Base-by-base conservation (phyloP, 495 filamentous ascomycete species). In the Penicillium lividum region DNA sequence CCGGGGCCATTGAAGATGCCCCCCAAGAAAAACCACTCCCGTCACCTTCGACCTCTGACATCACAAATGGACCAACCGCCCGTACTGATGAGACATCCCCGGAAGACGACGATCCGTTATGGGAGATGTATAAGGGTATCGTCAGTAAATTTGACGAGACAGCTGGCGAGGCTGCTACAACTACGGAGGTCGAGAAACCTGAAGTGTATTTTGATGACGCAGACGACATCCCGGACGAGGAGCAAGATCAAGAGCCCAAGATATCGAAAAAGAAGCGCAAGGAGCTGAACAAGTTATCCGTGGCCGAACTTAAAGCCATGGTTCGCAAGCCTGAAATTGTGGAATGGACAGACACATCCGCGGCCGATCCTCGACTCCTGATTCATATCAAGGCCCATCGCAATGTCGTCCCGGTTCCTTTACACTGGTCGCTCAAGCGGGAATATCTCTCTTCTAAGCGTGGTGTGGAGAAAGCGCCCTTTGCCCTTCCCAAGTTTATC, bases 321-420 rank as follows among this genome's bases (percentile, higher is more conserved):
- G 94, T 97, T 46, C 81, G 82, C 63, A 94, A 92, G 63, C 94
- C 94, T 8, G 94, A 98, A 70, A 86, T 93, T 0, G 94, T 98
- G 3, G 94, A 98, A 65, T 97, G 93, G 94, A 95, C 93, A 44
- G 94, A 98, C 68, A 89, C 90, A 18, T 94, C 90, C n/a, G 91
- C 93, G 3, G 82, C 88, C 42, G 94, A 98, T 69, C 94, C 94
- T 25, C 86, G 88, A 44, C 80, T 98, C 49, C 83, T 98, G 7
- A 89, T 98, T 25, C 90, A 94, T 61, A 90, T 98, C 76, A 98
- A 98, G 72, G 88, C 90, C 5, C 89, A 95, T 74, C 86, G 93
- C 47, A 98, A 98, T 73, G 91, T 96, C 34, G 92, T 98, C 9
- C 94, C 94, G 0, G 94, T 98, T 3, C 94, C 94, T 7, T 78